Conservation (phyloP, 257 asterid genomes). For the Plantago major region DNA sequence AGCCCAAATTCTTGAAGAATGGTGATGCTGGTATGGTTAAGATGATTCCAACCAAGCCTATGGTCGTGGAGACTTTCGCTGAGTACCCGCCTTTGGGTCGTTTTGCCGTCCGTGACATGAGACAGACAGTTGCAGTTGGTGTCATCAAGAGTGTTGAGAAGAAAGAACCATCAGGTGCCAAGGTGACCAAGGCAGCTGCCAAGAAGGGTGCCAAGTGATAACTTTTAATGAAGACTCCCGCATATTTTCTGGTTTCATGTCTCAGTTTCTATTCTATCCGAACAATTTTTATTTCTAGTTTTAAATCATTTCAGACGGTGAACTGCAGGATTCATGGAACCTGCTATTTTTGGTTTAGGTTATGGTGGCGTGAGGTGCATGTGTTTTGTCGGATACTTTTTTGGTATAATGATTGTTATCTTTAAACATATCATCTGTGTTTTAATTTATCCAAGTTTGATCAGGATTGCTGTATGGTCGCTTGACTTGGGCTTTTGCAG, state of each 20-base stretch:
- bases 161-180: constrained; percentile 60
- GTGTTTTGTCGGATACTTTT: too few species aligned
- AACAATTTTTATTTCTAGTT: too few species aligned
- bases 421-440: too few species aligned
- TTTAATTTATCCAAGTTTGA: too few species aligned
- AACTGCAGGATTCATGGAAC: too few species aligned
- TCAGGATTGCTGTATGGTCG: too few species aligned
- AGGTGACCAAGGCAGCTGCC: constrained; percentile 70
- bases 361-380: too few species aligned
- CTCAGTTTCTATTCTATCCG: neutral
- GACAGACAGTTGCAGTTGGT: constrained; percentile 62
- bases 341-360: too few species aligned
- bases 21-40: constrained; percentile 75
- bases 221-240: neutral
- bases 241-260: neutral
- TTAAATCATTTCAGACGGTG: too few species aligned
- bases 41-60: constrained; percentile 81
- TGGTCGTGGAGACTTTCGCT: constrained; percentile 70
- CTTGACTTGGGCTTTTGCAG: too few species aligned
- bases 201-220: constrained; percentile 75
- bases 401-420: too few species aligned
- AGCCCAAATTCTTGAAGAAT: constrained; percentile 63
- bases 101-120: constrained; percentile 63
- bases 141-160: constrained; percentile 52
- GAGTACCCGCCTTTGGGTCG: constrained; percentile 62